Base-by-base conservation (phyloP, 2,329 filamentous ascomycete species). In the Fusarium nanum region DNA sequence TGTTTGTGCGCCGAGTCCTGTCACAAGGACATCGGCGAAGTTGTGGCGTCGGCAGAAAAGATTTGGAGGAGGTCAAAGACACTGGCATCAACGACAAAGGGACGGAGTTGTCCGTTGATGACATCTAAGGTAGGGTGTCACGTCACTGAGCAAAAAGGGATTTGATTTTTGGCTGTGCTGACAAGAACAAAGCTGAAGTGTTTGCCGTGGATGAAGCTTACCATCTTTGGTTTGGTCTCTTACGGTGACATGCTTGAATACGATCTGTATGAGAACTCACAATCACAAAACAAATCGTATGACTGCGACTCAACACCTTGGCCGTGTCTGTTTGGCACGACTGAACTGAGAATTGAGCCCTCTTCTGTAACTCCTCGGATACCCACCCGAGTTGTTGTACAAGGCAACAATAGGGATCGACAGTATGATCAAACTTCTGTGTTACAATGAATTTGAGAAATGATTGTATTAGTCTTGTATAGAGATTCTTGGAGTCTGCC, bases 1-100 rank as follows among this genome's bases (percentile, higher is more conserved):
- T 71, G 59, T 40, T 64, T 70, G 60, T 71, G 34, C 54, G 45
- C 55, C 64, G 64, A 42, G 48, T 28, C 59, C 47, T 37, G 32
- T 54, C 55, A 71, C 46, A 60, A 47, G 48, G 23, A 37, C 44
- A 22, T 27, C 37, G 44, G 28, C 45, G 49, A 47, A 70, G 44
- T 44, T 52, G 34, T 47, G 53, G 55, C 37, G 45, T 56, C 46
- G 41, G 22, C 22, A 40, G 50, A 65, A 13, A 28, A n/a, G 47
- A 56, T 44, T 44, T 55, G 16, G n/a, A 18, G 11, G 16, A 58
- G 22, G 18, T 34, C 37, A 41, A 30, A 44, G 22, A 40, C 48
- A n/a, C 42, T 46, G 30, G 14, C 7, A 42, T 25, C 42, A 30
- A 22, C 22, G n/a, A 34, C 40, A 58, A 41, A 47, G 44, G 23